These are phyloP conservation scores for Mortierella alpina DNA, from an alignment of 192 early-diverging fungal genomes.

Conservation along the genomic window DNA sequence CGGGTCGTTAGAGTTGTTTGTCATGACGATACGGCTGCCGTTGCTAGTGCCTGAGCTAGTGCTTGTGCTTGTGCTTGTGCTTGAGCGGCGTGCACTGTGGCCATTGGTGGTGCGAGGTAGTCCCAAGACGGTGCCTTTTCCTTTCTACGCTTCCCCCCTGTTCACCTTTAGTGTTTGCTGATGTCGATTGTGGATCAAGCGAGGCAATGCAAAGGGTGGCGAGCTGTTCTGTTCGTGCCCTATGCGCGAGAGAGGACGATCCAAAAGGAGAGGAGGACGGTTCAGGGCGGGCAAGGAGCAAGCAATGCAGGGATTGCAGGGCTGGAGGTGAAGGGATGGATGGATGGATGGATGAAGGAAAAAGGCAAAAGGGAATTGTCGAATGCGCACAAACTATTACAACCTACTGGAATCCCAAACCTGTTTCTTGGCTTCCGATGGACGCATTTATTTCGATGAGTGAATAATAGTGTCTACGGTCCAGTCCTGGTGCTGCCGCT, in stretches of 20 bases:
- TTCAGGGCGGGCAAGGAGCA: background rate
- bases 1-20: slow-evolving; percentile 1
- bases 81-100: background rate
- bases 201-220: background rate
- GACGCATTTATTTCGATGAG: too few species aligned
- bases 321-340: background rate
- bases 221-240: background rate
- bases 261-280: background rate
- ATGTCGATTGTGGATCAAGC: background rate
- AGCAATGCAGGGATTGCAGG: background rate
- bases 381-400: background rate
- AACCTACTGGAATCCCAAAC: too few species aligned
- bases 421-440: too few species aligned
- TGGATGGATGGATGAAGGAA: background rate
- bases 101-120: background rate
- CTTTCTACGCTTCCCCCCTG: background rate
- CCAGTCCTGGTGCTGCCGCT: too few species aligned
- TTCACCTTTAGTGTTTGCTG: background rate
- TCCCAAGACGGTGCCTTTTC: background rate
- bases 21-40: background rate
- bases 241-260: background rate
- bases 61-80: background rate
- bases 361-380: background rate
- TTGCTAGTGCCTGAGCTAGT: background rate
- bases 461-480: too few species aligned